Evolutionary conservation across 1,139 yeast species (phyloP), one percentile per base, ranked within the genome.

Genomic region (Diutina rugosa): DNA sequence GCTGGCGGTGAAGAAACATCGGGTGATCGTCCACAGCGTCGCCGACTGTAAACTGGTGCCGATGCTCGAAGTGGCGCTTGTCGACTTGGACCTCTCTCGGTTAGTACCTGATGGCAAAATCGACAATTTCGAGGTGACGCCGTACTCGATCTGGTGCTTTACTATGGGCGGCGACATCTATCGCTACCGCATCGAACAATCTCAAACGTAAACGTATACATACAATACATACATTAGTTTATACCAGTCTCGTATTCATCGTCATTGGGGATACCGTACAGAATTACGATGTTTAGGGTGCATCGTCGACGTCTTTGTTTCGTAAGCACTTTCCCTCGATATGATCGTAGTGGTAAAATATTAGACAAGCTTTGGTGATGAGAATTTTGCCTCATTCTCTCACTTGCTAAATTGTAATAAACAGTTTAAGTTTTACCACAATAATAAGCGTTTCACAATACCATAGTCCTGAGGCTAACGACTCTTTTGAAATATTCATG

Each of bases 1-100:
- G 56, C 60, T 58, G 32, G 55, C 61, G 46, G 60, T 58, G 51
- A 59, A 54, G 38, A 63, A 62, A 41, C 66, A 60, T 54, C 60
- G 63, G 1, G 61, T 69, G 6, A 64, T 76, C 6, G 66, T 76
- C 12, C 78, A 72, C 56, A 77, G 78, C 1, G 69, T 75, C 14
- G 68, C 71, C 3, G 66, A 71, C 57, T 78, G 76, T 60, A 72
- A 71, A 57, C 63, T 67, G 41, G 73, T 75, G 4, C 79, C 80
- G 2, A 71, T 76, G 4, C 70, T 76, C 16, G 75, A 70, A 55
- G 69, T 73, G 2, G 78, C 80, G 0, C 61, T 73, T 30, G 61
- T 69, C 48, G 64, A 64, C 9, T 61, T 76, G 55, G 77, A 76
- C 61, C 63, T 76, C 54, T 67, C 76, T 0, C 59, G 61, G 46